phyloP scores from a whole-genome alignment of 768 basidiomycete species.

The Leccinum variicolor region DNA sequence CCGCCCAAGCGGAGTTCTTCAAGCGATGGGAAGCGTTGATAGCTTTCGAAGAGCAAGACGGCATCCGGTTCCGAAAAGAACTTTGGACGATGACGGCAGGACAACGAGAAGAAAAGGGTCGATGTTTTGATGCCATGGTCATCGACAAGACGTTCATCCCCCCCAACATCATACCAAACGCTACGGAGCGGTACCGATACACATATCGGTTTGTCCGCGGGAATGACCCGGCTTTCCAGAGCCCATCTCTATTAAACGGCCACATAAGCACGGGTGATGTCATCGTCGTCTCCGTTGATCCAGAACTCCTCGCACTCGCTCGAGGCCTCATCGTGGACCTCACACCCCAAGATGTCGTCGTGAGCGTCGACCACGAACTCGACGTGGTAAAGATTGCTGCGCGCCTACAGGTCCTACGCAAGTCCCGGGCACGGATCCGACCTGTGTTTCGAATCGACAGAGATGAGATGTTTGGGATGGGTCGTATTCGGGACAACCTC shows the following conservation, averaged over 20 bases:
- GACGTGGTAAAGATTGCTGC: constrained; percentile 45
- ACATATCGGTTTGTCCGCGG: constrained; percentile 69
- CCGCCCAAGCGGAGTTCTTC: constrained; percentile 72
- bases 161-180: constrained; percentile 7
- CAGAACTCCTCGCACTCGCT: constrained; percentile 77
- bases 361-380: constrained; percentile 86
- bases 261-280: constrained; percentile 80
- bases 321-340: constrained; percentile 82
- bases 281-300: constrained; percentile 83
- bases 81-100: constrained; percentile 87
- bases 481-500: constrained; percentile 85
- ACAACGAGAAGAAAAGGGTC: constrained; percentile 76
- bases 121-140: constrained; percentile 83
- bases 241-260: constrained; percentile 58
- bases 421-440: constrained; percentile 6
- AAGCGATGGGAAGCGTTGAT: constrained; percentile 87
- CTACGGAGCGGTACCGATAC: constrained; percentile 70
- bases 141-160: constrained; percentile 45
- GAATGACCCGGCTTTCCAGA: constrained; percentile 5
- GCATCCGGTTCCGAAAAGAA: constrained; percentile 81
- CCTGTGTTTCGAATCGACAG: constrained; percentile 83
- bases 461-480: constrained; percentile 90
- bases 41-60: constrained; percentile 83
- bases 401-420: constrained; percentile 30
- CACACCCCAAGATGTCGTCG: constrained; percentile 53